phyloP scores from a whole-genome alignment of 768 basidiomycete genomes.

The Boletales sp. region DNA sequence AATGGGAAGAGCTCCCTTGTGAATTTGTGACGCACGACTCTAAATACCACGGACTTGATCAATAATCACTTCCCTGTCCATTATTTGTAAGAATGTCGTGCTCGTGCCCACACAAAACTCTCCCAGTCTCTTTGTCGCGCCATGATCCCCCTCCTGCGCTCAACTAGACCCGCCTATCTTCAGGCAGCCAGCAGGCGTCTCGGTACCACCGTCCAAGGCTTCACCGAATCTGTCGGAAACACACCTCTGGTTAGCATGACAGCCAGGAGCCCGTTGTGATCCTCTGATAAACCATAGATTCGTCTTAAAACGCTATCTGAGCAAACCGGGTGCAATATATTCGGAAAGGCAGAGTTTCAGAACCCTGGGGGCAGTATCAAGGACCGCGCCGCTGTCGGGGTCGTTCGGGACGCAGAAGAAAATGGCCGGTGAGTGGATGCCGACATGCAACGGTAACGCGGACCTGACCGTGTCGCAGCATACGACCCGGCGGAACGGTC shows the following conservation, averaged over 20 bases:
- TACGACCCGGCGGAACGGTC: conserved; percentile 92
- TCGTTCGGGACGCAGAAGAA: conserved; percentile 83
- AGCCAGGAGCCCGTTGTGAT: not conserved
- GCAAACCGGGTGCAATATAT: conserved; percentile 77
- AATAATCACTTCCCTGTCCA: conserved; percentile 8
- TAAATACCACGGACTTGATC: conserved; percentile 11
- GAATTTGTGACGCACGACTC: conserved; percentile 17
- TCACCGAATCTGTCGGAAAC: conserved; percentile 87
- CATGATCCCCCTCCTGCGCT: conserved; percentile 31
- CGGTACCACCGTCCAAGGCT: conserved; percentile 62
- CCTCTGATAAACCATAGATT: conserved; percentile 50
- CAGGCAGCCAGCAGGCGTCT: conserved; percentile 28
- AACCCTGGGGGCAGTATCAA: conserved; percentile 98
- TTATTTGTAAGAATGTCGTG: conserved; percentile 21
- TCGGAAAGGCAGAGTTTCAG: conserved; percentile 97
- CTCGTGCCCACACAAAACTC: conserved; percentile 1
- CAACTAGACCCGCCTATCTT: conserved; percentile 23
- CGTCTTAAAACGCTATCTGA: conserved; percentile 78
- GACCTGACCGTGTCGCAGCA: conserved; percentile 34
- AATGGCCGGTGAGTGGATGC: conserved; percentile 58
- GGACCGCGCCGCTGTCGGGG: conserved; percentile 91
- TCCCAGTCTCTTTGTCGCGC: no score
- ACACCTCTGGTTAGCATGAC: conserved; percentile 74
- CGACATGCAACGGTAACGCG: no score
- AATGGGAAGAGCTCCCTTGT: conserved; percentile 25